Percentiles rank a stretch among this genome's conserved stretches.
These are phyloP conservation scores for Kalmusia sp. DNA, from an alignment of 2,329 filamentous ascomycete species.

Conservation along the genomic window DNA sequence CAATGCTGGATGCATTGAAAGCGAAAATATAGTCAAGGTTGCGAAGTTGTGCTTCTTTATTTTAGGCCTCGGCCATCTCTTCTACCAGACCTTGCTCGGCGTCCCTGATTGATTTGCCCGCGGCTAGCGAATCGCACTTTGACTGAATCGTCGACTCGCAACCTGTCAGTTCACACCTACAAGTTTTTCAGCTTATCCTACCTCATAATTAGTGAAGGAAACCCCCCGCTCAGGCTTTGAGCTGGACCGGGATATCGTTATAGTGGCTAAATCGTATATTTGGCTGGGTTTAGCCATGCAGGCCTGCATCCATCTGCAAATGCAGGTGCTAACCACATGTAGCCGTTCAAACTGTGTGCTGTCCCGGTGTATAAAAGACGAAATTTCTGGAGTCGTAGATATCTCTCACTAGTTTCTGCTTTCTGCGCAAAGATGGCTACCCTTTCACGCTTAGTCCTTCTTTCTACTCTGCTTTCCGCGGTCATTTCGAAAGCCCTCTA, in stretches of 20 bases:
- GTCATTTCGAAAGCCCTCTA: background rate
- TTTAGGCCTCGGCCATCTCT: too few relatives aligned
- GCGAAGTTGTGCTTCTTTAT: too few relatives aligned
- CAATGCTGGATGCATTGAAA: too few relatives aligned
- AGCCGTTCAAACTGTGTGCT: background rate
- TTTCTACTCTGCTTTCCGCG: background rate
- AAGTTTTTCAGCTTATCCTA: too few relatives aligned
- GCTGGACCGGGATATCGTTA: background rate
- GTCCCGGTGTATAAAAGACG: background rate
- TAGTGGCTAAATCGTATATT: constrained; percentile 3
- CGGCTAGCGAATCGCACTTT: too few relatives aligned
- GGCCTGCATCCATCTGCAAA: background rate
- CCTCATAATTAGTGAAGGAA: too few relatives aligned
- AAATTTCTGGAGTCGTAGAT: background rate
- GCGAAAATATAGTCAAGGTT: too few relatives aligned
- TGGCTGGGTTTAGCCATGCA: constrained; percentile 1
- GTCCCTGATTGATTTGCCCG: too few relatives aligned
- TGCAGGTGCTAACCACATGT: background rate
- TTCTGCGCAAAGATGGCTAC: background rate
- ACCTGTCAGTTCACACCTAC: too few relatives aligned
- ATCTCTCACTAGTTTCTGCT: background rate
- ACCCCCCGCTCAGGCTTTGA: background rate
- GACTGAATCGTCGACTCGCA: too few relatives aligned
- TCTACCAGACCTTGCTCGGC: too few relatives aligned
- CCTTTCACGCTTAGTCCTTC: background rate